Conservation (phyloP, 352 stramenopile species). For the Pythium phragmiticola region DNA sequence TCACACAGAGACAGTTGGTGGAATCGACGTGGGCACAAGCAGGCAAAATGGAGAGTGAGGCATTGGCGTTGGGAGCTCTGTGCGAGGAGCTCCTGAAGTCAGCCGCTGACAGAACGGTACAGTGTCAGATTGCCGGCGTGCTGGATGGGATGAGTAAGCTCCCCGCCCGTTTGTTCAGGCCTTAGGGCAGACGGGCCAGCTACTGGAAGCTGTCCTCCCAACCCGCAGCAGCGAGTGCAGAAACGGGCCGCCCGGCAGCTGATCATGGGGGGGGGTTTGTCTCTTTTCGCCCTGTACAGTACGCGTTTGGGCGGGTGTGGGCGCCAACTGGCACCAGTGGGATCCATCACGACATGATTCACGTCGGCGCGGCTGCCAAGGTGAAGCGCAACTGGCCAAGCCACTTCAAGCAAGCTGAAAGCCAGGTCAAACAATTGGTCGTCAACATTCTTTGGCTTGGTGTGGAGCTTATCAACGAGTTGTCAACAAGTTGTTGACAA, state of each 20-base stretch:
- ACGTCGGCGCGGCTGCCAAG: neutral
- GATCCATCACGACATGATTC: conserved; percentile 6
- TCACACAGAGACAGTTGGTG: neutral
- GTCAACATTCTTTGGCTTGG: neutral
- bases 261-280: neutral
- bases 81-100: neutral
- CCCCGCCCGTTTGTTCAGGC: neutral
- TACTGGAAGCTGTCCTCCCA: conserved; percentile 5
- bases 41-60: conserved; percentile 17
- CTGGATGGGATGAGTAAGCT: neutral
- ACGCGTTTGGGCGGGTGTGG: neutral
- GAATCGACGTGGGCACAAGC: neutral
- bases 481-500: neutral
- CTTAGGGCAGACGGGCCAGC: neutral
- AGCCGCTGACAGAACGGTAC: conserved; percentile 2
- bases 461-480: neutral
- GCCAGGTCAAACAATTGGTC: conserved; percentile 1
- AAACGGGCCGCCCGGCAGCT: conserved; percentile 14
- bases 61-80: neutral
- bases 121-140: neutral
- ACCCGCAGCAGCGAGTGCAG: conserved; percentile 2
- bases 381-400: conserved; percentile 18
- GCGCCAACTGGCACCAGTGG: conserved; percentile 23
- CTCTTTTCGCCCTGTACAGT: neutral
- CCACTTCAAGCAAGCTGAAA: conserved; percentile 18